Conservation (phyloP, 495 filamentous ascomycete species). For the Xylaria longipes region DNA sequence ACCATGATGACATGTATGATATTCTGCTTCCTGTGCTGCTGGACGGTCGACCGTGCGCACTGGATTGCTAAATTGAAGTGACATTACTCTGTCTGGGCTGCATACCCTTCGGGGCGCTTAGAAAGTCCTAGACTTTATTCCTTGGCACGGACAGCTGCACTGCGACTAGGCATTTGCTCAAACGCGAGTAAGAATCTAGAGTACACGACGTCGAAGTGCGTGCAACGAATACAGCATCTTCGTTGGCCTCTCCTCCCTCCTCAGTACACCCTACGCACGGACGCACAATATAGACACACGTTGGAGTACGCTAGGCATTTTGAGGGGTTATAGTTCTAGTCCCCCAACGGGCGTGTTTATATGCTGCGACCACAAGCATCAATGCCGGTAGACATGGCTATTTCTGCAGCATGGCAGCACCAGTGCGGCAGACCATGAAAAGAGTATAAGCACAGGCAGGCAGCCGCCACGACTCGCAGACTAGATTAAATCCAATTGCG, state of each 20-base stretch:
- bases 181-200: slow-evolving; percentile 1
- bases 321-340: background rate
- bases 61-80: slow-evolving; percentile 3
- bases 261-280: slow-evolving; percentile 18
- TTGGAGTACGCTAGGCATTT: slow-evolving; percentile 5
- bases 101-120: slow-evolving; percentile 3
- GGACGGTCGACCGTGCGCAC: slow-evolving; percentile 20
- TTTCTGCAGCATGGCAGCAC: slow-evolving; percentile 4
- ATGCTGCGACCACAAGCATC: slow-evolving; percentile 2
- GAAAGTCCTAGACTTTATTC: slow-evolving; percentile 10
- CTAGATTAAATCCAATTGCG: background rate
- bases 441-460: slow-evolving; percentile 4
- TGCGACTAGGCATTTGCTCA: slow-evolving; percentile 14
- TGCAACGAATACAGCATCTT: slow-evolving; percentile 7
- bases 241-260: background rate
- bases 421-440: background rate
- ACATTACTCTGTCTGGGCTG: slow-evolving; percentile 7
- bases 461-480: slow-evolving; percentile 8
- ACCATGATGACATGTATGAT: slow-evolving; percentile 14
- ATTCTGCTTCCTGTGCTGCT: background rate
- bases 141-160: slow-evolving; percentile 21
- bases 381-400: background rate
- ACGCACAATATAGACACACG: slow-evolving; percentile 8
- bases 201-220: background rate
- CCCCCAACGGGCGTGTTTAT: background rate